Evolutionary conservation across 805 yeast genomes (phyloP), one percentile per base, ranked within the genome.

Genomic region (Isabelozyma rhagii): DNA sequence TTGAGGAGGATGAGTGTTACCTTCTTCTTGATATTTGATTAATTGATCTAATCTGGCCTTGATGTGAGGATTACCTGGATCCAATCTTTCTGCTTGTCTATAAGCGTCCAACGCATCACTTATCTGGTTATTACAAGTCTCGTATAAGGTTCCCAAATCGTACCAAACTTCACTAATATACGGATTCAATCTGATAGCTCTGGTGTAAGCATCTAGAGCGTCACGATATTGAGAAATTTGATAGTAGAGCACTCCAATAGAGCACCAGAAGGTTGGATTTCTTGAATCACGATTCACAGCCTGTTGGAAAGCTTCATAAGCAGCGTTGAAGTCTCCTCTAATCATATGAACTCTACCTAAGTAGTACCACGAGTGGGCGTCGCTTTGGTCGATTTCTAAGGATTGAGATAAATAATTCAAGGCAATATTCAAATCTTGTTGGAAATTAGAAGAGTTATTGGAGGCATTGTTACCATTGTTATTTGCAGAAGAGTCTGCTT

Each of bases 81-180:
- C 98, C 57, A 94, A 81, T 47, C 96, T 83, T 36, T 96, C 96
- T 4, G 99, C 99, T 55, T 96, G 94, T 61, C 89, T 89, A 66
- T 94, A 94, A 2, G 99, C 99, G 69, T 94, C 98, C 55, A 94
- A 74, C 1, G 99, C 99, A 67, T 94, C 99, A 52, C 85, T 81
- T 51, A 91, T 80, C 71, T 94, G 99, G 71, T 93, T 92, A 71
- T 92, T 94, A 73, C 99, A 94, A 36, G 97, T 90, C 71, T 94
- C 99, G 68, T 94, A 94, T 41, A 94, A 74, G 5, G 98, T 94
- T 51, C 99, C 99, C 63, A 94, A 79, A 70, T 94, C 99, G 70
- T 94, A 94, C 99, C 99, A 94, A 25, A 94, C 99, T 69, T 94
- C 99, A 52, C 94, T 84, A 56, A 94, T 87, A 74, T 92, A 92